Base-by-base conservation (phyloP, 139 green algal species). In the Auxenochlorella pyrenoidosa region DNA sequence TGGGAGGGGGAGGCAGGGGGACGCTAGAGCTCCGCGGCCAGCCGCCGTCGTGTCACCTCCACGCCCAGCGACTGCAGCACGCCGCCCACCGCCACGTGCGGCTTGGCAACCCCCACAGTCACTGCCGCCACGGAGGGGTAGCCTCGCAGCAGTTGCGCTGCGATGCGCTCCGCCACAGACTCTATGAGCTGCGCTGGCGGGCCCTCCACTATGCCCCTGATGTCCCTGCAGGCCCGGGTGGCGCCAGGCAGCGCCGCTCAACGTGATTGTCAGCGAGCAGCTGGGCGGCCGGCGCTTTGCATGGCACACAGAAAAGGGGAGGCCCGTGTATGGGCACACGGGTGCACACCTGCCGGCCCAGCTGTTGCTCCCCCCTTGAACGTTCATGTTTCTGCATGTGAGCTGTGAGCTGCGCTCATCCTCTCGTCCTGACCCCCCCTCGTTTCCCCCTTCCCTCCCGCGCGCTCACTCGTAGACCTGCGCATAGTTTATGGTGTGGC, bases 11-110 rank as follows among this genome's bases (percentile, higher is more conserved):
- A 10, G 18, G 18, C 47, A 58, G 12, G 47, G 8, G 12, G 47
- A 16, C 63, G 34, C 43, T 63, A 81, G 5, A 81, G 75, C 43
- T 81, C 75, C 13, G 75, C 75, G 32, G 10, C n/a, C 71, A 26
- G n/a, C 60, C 83, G 83, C 30, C 68, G 58, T 30, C 84, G 72
- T 32, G 71, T 82, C 71, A 91, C 88, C 66, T 89, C 41, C 38
- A 88, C 78, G 72, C 93, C 92, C 34, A 95, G 66, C 16, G 80
- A 93, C 36, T 95, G 86, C 71, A 95, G 41, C 43, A 92, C 82
- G 26, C 93, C 93, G 32, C n/a, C 36, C 68, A 95, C 76, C 18
- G 92, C 90, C 6, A 94, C 92, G 79, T 95, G 92, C 22, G 93
- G 93, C 87, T 95, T 95, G n/a, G 82, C 43, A 12, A 95, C 47